Conservation (phyloP, 441 rosid species). For the Eutrema salsugineum region DNA sequence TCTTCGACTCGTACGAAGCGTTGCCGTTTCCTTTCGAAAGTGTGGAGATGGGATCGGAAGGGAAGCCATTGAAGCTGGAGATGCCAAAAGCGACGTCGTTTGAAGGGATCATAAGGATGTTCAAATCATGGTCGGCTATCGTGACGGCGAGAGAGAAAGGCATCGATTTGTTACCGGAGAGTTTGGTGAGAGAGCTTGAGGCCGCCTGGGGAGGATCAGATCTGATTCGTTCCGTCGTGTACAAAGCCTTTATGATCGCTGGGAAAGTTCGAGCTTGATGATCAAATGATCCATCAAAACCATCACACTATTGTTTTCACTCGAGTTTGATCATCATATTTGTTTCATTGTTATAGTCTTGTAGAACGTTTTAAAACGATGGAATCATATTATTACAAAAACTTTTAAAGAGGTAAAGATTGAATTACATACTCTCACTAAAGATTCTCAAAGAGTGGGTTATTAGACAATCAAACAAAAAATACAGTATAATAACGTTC, state of each 20-base stretch:
- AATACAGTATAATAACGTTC: constrained; percentile 23
- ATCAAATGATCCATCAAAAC: background rate
- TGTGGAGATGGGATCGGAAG: constrained; percentile 60
- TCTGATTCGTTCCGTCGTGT: constrained; percentile 41
- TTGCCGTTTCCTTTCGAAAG: constrained; percentile 67
- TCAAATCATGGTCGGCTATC: constrained; percentile 56
- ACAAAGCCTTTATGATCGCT: constrained; percentile 55
- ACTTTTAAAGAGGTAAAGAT: background rate
- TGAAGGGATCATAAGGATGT: constrained; percentile 40
- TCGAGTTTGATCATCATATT: background rate
- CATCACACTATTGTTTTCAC: background rate
- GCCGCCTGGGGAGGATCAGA: constrained; percentile 54
- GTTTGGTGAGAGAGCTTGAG: constrained; percentile 46
- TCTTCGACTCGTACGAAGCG: constrained; percentile 38
- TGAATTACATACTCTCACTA: background rate
- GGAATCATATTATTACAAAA: background rate
- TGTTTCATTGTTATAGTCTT: background rate
- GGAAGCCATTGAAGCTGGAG: constrained; percentile 46
- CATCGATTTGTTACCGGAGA: constrained; percentile 51
- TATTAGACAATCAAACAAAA: constrained; percentile 24
- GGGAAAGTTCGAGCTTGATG: constrained; percentile 32
- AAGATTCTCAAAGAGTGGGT: background rate
- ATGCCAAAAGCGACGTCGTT: constrained; percentile 50
- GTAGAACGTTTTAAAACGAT: background rate
- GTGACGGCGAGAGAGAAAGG: constrained; percentile 55